Evolutionary conservation across 2,329 filamentous ascomycete genomes (phyloP).

Genomic region (Cercospora sp.): DNA sequence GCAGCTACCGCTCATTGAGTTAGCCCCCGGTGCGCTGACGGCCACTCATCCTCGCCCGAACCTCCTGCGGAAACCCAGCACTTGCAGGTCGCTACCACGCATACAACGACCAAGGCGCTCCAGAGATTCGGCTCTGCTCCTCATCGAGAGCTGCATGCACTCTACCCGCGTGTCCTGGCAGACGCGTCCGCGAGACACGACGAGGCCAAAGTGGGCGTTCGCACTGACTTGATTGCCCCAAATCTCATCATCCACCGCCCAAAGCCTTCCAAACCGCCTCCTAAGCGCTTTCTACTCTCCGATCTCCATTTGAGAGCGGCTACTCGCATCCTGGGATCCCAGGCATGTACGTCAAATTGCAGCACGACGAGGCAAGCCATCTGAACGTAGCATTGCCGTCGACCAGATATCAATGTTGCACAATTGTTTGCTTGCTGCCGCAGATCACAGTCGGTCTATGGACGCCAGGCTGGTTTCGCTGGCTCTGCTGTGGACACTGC

Average conservation of each 20-base stretch:
- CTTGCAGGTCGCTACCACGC: constrained; percentile 20
- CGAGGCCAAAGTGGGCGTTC: constrained; percentile 6
- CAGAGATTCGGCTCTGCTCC: constrained; percentile 14
- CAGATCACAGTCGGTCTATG: constrained; percentile 22
- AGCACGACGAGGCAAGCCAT: constrained; percentile 23
- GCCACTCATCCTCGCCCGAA: constrained; percentile 26
- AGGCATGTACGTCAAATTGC: constrained; percentile 20
- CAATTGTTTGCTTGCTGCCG: constrained; percentile 30
- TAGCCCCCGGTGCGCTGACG: constrained; percentile 23
- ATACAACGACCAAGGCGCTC: constrained; percentile 14
- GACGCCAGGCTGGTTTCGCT: constrained; percentile 7
- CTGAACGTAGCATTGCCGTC: constrained; percentile 19
- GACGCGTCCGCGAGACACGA: constrained; percentile 24
- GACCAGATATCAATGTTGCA: constrained; percentile 24
- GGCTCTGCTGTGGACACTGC: constrained; percentile 24
- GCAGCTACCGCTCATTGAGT: constrained; percentile 26
- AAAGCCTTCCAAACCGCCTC: constrained; percentile 15
- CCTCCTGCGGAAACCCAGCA: constrained; percentile 12
- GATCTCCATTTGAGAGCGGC: constrained; percentile 13
- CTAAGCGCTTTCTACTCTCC: constrained; percentile 20
- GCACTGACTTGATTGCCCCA: constrained; percentile 17
- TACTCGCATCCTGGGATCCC: constrained; percentile 13
- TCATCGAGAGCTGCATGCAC: constrained; percentile 20
- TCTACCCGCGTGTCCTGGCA: constrained; percentile 20
- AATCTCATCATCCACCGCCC: constrained; percentile 21